Percentiles rank a stretch among this genome's conserved stretches.
These are phyloP conservation scores for Chrysanthemum makinoi DNA, from an alignment of 129 eudicot genomes.

Conservation along the genomic window DNA sequence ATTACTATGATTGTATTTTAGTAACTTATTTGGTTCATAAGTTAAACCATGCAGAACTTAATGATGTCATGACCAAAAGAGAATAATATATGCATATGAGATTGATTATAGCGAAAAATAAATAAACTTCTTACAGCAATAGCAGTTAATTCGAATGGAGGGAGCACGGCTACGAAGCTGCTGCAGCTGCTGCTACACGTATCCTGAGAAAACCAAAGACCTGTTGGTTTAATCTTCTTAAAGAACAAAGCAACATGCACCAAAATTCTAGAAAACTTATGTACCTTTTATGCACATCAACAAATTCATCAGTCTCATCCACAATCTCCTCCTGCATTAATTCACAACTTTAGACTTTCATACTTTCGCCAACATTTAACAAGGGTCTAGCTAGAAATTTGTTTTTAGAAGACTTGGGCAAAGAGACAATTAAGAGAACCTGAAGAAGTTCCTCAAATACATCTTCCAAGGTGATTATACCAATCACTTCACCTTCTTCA, in stretches of 20 bases:
- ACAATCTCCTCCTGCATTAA: constrained; percentile 92
- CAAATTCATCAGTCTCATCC: constrained; percentile 95
- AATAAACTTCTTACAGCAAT: constrained; percentile 52
- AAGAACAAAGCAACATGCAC: constrained; percentile 1
- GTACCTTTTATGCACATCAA: constrained; percentile 96
- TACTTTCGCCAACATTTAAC: neutral
- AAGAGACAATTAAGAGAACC: constrained; percentile 34
- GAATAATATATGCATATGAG: constrained; percentile 3
- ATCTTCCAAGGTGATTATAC: constrained; percentile 95
- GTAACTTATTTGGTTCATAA: neutral
- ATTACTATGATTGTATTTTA: neutral
- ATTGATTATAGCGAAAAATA: constrained; percentile 12
- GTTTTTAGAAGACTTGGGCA: neutral
- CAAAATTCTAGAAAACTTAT: neutral
- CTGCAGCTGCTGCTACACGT: constrained; percentile 97
- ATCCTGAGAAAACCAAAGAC: constrained; percentile 49
- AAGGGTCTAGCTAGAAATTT: neutral
- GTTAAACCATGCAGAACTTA: neutral
- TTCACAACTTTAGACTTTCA: neutral
- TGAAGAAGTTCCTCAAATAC: constrained; percentile 98
- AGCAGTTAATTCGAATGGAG: constrained; percentile 58
- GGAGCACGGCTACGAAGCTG: constrained; percentile 98
- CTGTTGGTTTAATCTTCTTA: neutral
- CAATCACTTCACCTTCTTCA: constrained; percentile 91
- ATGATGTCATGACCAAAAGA: neutral